Evolutionary conservation across 2,329 filamentous ascomycete genomes (phyloP).

Genomic region (Penicillium sp.): DNA sequence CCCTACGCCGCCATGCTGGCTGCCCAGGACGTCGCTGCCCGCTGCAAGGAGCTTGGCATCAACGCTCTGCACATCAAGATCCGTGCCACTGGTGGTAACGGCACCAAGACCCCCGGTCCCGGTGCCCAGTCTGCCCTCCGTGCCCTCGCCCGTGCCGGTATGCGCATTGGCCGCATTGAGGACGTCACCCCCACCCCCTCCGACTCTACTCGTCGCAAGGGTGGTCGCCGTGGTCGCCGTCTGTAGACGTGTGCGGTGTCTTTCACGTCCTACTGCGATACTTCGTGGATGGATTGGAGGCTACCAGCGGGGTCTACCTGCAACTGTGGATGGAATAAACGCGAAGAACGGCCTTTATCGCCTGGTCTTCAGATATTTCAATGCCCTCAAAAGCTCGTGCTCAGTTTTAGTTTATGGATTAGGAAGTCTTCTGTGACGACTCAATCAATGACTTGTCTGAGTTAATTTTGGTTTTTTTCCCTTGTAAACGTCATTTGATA

Average conservation of each 20-base stretch:
- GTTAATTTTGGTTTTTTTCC: not conserved
- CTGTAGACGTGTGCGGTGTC: conserved; percentile 64
- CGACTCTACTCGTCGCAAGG: conserved; percentile 99
- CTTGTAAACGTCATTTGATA: not conserved
- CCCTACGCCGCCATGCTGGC: conserved; percentile 99
- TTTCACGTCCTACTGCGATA: conserved; percentile 31
- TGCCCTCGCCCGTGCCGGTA: conserved; percentile 96
- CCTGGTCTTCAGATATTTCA: conserved; percentile 52
- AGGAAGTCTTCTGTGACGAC: conserved; percentile 21
- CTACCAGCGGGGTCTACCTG: conserved; percentile 34
- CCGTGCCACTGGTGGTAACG: conserved; percentile 98
- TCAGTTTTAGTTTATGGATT: conserved; percentile 23
- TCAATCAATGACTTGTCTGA: conserved; percentile 27
- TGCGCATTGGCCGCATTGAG: conserved; percentile 99
- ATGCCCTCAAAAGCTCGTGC: conserved; percentile 34
- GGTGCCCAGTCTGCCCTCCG: conserved; percentile 99
- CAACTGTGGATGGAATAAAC: conserved; percentile 51
- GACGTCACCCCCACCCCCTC: conserved; percentile 98
- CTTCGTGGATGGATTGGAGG: conserved; percentile 35
- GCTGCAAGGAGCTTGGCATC: conserved; percentile 82
- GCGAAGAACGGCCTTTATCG: conserved; percentile 52
- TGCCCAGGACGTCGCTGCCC: conserved; percentile 93
- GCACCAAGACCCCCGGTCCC: conserved; percentile 99
- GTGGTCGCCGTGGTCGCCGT: conserved; percentile 99
- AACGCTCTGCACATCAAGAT: conserved; percentile 99